Base-by-base conservation (phyloP, 352 stramenopile genomes). In the Lagenidium giganteum region DNA sequence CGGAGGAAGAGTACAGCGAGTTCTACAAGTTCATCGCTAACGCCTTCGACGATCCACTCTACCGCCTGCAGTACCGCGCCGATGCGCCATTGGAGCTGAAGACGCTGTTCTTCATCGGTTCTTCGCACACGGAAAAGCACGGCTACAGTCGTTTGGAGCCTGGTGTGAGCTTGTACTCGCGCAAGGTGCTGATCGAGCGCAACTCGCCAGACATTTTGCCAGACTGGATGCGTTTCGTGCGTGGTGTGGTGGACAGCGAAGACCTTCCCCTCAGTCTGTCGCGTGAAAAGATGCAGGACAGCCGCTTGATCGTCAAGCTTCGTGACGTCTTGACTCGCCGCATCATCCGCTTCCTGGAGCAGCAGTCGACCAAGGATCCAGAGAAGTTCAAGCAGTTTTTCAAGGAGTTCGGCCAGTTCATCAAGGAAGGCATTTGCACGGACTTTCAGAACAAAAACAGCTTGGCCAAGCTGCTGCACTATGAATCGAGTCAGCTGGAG, bases 231-330 rank as follows among this genome's bases (percentile, higher is more conserved):
- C 77, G 82, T 13, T 95, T 92, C 35, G 75, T 95, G 53, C 79
- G 77, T 42, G 79, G 83, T 63, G 83, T 91, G 13, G 83, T 95
- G 22, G 97, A 99, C 79, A 98, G 84, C 25, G 96, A 99, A 61
- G 97, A 99, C 57, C 74, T 99, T 17, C 97, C 97, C n/a, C 78
- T 99, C 25, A 97, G 86, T 51, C 78, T 99, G 47, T 99, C 95
- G 27, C 87, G 97, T 57, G 97, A 99, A 68, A 98, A 98, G 67
- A 96, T 98, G 64, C 97, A 99, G 70, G 97, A 99, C 83, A 96
- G 90, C 25, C 83, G 83, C 11, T 57, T 99, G 22, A 91, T 99
- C 41, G 63, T 76, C 33, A 98, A 98, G 64, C 95, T 99, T 43
- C 87, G 92, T 43, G 95, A 98, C 47, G 96, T 98, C 8, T 54